Evolutionary conservation across 2,329 filamentous ascomycete genomes (phyloP).

Genomic region (Penicillium sp.): DNA sequence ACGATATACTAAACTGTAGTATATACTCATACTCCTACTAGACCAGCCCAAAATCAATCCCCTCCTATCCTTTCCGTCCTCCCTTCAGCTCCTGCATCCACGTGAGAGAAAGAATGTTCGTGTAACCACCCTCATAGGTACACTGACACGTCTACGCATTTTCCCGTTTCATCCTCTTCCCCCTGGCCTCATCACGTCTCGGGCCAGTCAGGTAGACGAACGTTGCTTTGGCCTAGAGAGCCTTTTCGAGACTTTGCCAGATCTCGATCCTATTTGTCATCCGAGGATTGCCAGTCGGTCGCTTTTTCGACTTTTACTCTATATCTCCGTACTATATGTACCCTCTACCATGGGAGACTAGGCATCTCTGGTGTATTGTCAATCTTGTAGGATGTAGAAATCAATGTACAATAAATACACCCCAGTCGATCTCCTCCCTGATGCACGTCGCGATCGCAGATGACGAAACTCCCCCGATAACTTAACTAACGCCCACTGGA

Average conservation of each 20-base stretch:
- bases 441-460: not conserved
- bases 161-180: slow-evolving; percentile 23
- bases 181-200: slow-evolving; percentile 21
- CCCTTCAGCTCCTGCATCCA: slow-evolving; percentile 13
- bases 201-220: slow-evolving; percentile 21
- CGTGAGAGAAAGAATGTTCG: slow-evolving; percentile 17
- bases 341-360: not conserved
- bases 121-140: slow-evolving; percentile 20
- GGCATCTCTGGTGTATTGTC: no score
- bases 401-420: not conserved
- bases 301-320: not conserved
- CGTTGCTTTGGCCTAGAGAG: slow-evolving; percentile 9
- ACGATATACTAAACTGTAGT: not conserved
- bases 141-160: slow-evolving; percentile 9
- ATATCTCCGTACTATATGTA: not conserved
- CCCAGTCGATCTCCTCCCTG: not conserved
- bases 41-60: slow-evolving; percentile 9
- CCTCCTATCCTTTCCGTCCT: not conserved
- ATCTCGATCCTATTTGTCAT: not conserved
- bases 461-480: not conserved
- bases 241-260: not conserved
- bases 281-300: not conserved
- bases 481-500: not conserved
- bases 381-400: not conserved
- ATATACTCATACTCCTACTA: not conserved